These are phyloP conservation scores for Monosporascus sp. DNA, from an alignment of 2,329 filamentous ascomycete species.

Conservation along the genomic window DNA sequence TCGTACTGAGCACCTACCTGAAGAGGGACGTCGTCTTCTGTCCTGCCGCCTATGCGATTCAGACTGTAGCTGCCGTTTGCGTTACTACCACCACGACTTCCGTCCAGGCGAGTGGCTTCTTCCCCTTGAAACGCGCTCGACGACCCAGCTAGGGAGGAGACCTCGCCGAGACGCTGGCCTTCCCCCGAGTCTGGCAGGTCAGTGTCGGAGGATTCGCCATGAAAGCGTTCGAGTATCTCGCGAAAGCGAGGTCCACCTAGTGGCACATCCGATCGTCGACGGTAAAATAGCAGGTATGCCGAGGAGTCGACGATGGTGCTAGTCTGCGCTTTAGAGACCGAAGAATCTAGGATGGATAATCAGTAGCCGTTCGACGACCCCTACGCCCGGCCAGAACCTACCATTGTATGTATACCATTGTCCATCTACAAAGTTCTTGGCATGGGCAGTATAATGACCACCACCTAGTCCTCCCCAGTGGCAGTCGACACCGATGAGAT, in stretches of 20 bases:
- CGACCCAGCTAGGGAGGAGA: slow-evolving; percentile 84
- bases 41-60: slow-evolving; percentile 5
- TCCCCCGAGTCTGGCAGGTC: slow-evolving; percentile 61
- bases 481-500: slow-evolving; percentile 92
- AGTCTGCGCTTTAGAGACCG: slow-evolving; percentile 59
- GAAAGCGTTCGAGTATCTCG: slow-evolving; percentile 61
- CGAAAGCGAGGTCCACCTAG: slow-evolving; percentile 76
- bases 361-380: slow-evolving; percentile 26
- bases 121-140: slow-evolving; percentile 79
- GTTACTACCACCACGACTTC: slow-evolving; percentile 50
- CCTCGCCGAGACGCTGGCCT: slow-evolving; percentile 76
- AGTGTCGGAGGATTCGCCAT: slow-evolving; percentile 42
- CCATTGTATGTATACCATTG: slow-evolving; percentile 98
- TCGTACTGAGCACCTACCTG: slow-evolving; percentile 11
- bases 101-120: slow-evolving; percentile 67
- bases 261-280: slow-evolving; percentile 69
- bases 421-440: slow-evolving; percentile 83
- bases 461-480: slow-evolving; percentile 91
- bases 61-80: slow-evolving; percentile 15
- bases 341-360: slow-evolving; percentile 59
- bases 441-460: slow-evolving; percentile 92
- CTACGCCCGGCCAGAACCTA: slow-evolving; percentile 38
- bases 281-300: slow-evolving; percentile 94
- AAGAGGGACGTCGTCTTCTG: slow-evolving; percentile 17
- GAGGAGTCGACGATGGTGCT: slow-evolving; percentile 63